These are phyloP conservation scores for Discostella pseudostelligera DNA, from an alignment of 108 stramenopile genomes.

Conservation along the genomic window DNA sequence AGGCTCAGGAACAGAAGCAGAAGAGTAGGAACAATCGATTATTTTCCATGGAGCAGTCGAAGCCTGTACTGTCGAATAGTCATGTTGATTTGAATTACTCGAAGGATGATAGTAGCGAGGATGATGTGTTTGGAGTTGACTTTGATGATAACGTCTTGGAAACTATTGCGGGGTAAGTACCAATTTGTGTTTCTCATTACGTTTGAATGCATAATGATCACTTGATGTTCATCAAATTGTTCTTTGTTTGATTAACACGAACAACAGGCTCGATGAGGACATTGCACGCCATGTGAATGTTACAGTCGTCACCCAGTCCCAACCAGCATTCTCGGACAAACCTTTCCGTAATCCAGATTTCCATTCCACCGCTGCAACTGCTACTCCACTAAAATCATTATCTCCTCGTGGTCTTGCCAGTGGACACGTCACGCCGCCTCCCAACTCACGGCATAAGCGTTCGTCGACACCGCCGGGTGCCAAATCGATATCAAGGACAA, in stretches of 20 bases:
- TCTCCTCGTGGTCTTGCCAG: not conserved
- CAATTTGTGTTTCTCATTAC: not conserved
- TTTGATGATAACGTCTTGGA: slow-evolving; percentile 29
- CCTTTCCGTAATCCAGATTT: too few species aligned
- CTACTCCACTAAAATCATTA: too few species aligned
- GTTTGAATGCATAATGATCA: not conserved
- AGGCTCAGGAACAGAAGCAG: slow-evolving; percentile 11
- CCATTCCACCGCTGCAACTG: too few species aligned
- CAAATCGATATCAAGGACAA: slow-evolving; percentile 15
- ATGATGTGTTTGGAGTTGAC: slow-evolving; percentile 4
- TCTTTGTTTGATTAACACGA: too few species aligned
- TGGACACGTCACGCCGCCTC: slow-evolving; percentile 30
- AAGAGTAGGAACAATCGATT: slow-evolving; percentile 12
- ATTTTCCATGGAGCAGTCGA: slow-evolving; percentile 8
- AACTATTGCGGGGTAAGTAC: slow-evolving; percentile 33
- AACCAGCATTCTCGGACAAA: too few species aligned
- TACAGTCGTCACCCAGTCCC: too few species aligned
- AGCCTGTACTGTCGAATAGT: not conserved
- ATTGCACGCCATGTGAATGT: too few species aligned
- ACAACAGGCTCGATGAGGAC: slow-evolving; percentile 30
- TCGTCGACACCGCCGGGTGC: slow-evolving; percentile 27
- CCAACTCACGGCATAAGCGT: slow-evolving; percentile 21
- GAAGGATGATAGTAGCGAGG: slow-evolving; percentile 35
- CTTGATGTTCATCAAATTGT: too few species aligned
- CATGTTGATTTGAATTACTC: slow-evolving; percentile 27